Conservation (phyloP, 1,284 basidiomycete genomes). For the Salmacisia buchloeana region DNA sequence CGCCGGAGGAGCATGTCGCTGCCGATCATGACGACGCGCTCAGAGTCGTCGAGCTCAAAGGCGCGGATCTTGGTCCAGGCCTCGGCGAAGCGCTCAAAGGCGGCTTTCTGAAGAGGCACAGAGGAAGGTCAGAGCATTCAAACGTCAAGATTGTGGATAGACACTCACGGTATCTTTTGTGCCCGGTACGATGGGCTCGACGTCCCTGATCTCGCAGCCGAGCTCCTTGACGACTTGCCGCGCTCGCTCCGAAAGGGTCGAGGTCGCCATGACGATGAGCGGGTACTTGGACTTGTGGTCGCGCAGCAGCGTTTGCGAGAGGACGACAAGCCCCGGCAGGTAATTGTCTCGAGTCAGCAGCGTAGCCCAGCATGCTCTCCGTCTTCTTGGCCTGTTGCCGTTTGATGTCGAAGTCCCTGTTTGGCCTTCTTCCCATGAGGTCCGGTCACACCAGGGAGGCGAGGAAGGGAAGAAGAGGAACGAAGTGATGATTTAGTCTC, state of each 20-base stretch:
- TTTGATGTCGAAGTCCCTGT: not conserved
- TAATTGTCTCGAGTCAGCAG: slow-evolving; percentile 38
- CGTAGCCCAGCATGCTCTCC: slow-evolving; percentile 32
- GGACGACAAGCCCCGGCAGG: slow-evolving; percentile 34
- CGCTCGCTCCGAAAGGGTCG: slow-evolving; percentile 20
- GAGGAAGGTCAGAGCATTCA: not conserved
- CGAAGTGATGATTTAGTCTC: no score
- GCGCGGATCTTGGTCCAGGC: slow-evolving; percentile 49
- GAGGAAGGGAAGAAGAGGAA: not conserved
- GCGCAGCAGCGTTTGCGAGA: slow-evolving; percentile 30
- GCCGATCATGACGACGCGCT: slow-evolving; percentile 79
- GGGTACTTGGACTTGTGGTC: slow-evolving; percentile 26
- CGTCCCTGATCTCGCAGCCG: slow-evolving; percentile 24
- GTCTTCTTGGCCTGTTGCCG: not conserved
- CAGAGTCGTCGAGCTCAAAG: slow-evolving; percentile 37
- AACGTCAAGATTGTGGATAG: not conserved
- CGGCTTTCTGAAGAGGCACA: slow-evolving; percentile 12
- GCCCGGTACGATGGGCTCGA: slow-evolving; percentile 25
- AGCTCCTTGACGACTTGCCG: slow-evolving; percentile 19
- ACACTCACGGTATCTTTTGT: slow-evolving; percentile 12
- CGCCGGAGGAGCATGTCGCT: slow-evolving; percentile 80
- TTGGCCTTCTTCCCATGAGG: not conserved
- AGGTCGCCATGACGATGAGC: slow-evolving; percentile 35
- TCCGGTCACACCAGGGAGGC: not conserved
- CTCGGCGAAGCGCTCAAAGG: slow-evolving; percentile 34